Conservation (phyloP, 2,329 filamentous ascomycete genomes). For the Fusarium piperis region DNA sequence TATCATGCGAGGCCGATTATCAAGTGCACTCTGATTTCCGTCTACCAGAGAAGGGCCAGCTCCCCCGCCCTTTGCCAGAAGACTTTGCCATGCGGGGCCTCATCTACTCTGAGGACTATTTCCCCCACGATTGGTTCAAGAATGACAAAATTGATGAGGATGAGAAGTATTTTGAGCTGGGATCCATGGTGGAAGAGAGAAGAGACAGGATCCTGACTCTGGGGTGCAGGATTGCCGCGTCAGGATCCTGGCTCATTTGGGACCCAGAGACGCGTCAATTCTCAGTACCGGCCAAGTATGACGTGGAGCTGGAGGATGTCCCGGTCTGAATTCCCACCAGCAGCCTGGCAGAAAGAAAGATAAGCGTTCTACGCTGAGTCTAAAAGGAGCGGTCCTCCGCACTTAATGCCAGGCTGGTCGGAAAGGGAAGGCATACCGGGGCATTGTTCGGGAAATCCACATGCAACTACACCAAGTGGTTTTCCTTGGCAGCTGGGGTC, state of each 20-base stretch:
- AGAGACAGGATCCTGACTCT: conserved; percentile 69
- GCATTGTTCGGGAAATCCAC: not conserved
- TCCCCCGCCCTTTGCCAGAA: conserved; percentile 70
- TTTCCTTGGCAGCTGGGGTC: not conserved
- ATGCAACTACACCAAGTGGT: not conserved
- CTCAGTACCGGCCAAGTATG: conserved; percentile 49
- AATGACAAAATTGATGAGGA: conserved; percentile 71
- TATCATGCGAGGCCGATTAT: conserved; percentile 40
- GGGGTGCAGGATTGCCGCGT: conserved; percentile 57
- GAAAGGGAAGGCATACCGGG: not conserved
- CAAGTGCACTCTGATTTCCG: conserved; percentile 61
- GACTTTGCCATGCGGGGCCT: conserved; percentile 75
- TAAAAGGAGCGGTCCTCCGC: not conserved
- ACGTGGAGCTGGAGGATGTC: conserved; percentile 34
- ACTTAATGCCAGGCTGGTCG: not conserved
- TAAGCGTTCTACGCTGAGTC: not conserved
- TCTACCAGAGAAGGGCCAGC: conserved; percentile 51
- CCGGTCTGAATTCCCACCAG: not conserved
- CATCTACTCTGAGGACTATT: conserved; percentile 68
- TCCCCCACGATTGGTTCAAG: conserved; percentile 67
- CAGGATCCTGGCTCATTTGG: conserved; percentile 58
- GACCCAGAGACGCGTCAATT: conserved; percentile 52
- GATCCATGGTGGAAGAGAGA: conserved; percentile 66
- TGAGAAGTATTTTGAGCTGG: conserved; percentile 70
- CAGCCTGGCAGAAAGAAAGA: not conserved